Evolutionary conservation across 2,329 filamentous ascomycete species (phyloP).

Genomic region (Aspergillus sp.): DNA sequence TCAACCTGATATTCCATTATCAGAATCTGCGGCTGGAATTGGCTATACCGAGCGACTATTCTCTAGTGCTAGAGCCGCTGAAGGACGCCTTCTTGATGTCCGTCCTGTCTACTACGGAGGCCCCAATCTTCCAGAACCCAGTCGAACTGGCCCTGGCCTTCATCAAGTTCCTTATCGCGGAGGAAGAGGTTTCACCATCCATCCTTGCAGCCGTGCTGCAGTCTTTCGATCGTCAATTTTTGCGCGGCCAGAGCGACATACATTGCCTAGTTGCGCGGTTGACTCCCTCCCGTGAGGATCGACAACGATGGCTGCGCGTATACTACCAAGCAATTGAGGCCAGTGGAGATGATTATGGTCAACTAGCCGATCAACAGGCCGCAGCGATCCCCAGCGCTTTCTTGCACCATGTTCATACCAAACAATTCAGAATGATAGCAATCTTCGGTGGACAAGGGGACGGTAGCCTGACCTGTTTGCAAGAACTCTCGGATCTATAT

Average conservation of each 20-base stretch:
- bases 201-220: constrained; percentile 1
- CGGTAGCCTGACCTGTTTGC: constrained; percentile 14
- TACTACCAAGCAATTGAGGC: constrained; percentile 14
- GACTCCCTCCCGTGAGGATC: not conserved
- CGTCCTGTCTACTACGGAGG: not conserved
- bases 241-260: constrained; percentile 10
- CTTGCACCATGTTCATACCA: constrained; percentile 11
- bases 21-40: constrained; percentile 3
- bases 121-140: not conserved
- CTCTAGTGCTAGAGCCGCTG: constrained; percentile 2
- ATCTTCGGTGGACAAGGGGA: constrained; percentile 22
- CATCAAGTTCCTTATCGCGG: constrained; percentile 10
- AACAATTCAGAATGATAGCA: constrained; percentile 11
- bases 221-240: constrained; percentile 14
- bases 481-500: constrained; percentile 16
- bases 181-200: not conserved
- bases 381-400: constrained; percentile 6
- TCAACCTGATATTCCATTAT: constrained; percentile 6
- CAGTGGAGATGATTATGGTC: not conserved
- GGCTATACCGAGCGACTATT: constrained; percentile 2
- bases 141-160: constrained; percentile 10
- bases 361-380: not conserved
- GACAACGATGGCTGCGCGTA: constrained; percentile 9
- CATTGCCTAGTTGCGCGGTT: constrained; percentile 11
- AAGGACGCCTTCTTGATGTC: constrained; percentile 10